A percentile compares a stretch with the other conserved stretches of the same genome.
These are phyloP conservation scores for Aspergillus sp. DNA, from an alignment of 2,329 filamentous ascomycete genomes.

Conservation along the genomic window DNA sequence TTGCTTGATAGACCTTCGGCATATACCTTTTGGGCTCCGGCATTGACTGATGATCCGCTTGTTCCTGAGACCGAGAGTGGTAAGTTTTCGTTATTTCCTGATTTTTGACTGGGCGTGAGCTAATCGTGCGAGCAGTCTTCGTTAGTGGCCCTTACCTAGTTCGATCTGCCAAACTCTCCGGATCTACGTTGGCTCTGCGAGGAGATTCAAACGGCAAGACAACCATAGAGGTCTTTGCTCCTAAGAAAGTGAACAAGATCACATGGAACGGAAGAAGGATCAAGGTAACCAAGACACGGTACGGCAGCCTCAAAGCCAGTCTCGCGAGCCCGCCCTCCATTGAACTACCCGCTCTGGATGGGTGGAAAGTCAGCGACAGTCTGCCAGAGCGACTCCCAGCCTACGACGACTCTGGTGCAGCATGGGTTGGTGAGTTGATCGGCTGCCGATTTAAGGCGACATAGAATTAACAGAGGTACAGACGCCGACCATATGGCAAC, in stretches of 20 bases:
- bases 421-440: constrained; percentile 37
- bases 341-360: constrained; percentile 37
- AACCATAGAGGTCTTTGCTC: constrained; percentile 54
- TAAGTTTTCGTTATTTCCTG: constrained; percentile 25
- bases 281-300: constrained; percentile 37
- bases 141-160: constrained; percentile 60
- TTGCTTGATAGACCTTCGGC: constrained; percentile 60
- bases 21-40: constrained; percentile 62
- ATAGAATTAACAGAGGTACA: constrained; percentile 15
- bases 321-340: constrained; percentile 36
- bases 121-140: constrained; percentile 45
- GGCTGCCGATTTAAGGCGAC: not conserved
- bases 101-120: constrained; percentile 2
- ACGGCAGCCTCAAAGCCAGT: constrained; percentile 45
- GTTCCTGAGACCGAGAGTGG: constrained; percentile 52
- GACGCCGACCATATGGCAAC: constrained; percentile 49
- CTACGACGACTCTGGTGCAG: constrained; percentile 50
- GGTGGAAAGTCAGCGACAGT: constrained; percentile 50
- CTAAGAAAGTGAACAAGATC: constrained; percentile 50
- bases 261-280: constrained; percentile 57
- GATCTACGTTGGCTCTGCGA: constrained; percentile 45
- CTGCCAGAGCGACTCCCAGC: constrained; percentile 46
- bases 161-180: constrained; percentile 48
- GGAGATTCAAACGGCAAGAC: constrained; percentile 53
- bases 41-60: constrained; percentile 53